Evolutionary conservation across 352 stramenopile species (phyloP).

Genomic region (Phytophthora gonapodyides): DNA sequence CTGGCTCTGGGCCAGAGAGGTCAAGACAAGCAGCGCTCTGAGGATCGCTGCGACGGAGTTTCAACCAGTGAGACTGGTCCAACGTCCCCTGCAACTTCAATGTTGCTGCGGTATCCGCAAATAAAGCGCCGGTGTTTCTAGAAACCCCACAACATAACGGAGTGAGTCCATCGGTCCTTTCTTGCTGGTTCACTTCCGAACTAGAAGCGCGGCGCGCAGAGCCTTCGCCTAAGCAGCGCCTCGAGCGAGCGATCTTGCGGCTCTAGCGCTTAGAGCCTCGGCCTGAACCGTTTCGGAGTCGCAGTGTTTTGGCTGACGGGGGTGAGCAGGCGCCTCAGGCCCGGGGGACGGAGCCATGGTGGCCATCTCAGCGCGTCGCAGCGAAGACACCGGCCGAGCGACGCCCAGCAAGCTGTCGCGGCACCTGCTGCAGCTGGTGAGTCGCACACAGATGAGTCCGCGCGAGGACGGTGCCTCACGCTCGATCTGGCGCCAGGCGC

Average conservation of each 20-base stretch:
- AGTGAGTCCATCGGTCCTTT: constrained; percentile 2
- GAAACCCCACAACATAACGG: constrained; percentile 13
- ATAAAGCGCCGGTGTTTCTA: constrained; percentile 22
- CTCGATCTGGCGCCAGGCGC: constrained; percentile 40
- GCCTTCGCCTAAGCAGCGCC: constrained; percentile 4
- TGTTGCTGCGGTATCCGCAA: constrained; percentile 21
- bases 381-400: constrained; percentile 22
- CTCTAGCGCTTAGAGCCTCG: constrained; percentile 21
- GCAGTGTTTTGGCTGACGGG: constrained; percentile 11
- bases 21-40: background rate
- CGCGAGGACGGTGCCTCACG: constrained; percentile 29
- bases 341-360: constrained; percentile 35
- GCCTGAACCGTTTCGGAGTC: constrained; percentile 26
- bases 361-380: constrained; percentile 25
- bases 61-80: constrained; percentile 23
- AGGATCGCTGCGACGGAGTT: constrained; percentile 2
- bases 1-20: too few relatives aligned
- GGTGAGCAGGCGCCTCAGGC: constrained; percentile 22
- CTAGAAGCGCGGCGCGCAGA: constrained; percentile 28
- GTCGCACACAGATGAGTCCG: constrained; percentile 17
- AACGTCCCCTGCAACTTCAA: constrained; percentile 28
- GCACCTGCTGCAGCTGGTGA: constrained; percentile 32
- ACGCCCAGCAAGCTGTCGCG: constrained; percentile 28
- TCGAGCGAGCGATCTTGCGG: constrained; percentile 13
- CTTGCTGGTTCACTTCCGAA: constrained; percentile 25